Base-by-base conservation (phyloP, 106 monocot species). In the Amphibolis antarctica region DNA sequence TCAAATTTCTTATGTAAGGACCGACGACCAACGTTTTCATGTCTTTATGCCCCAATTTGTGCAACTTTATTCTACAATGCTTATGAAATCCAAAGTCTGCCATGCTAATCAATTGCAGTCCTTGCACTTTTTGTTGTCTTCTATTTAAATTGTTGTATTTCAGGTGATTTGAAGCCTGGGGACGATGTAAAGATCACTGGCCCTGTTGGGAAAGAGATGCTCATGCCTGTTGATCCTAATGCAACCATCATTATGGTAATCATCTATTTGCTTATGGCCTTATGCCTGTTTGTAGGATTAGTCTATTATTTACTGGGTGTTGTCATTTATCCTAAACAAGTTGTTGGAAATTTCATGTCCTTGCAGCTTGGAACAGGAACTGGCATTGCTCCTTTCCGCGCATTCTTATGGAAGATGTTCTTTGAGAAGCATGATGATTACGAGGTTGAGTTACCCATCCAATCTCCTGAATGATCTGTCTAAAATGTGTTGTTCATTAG, bases 341-440 rank as follows among this genome's bases (percentile, higher is more conserved):
- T 36, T 36, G 36, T 36, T 36, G 12, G 26, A 53, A 50, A n/a
- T 30, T 60, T 50, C 12, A 4, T 1, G 24, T 23, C 13, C 19
- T 77, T 78, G 59, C 82, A 98, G 96, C 96, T 98, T 59, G 96
- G 65, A 44, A 98, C 96, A 4, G 96, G 96, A 69, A 98, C 96
- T 57, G 96, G 96, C 44, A 85, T 98, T 62, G 96, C 90, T 58
- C 90, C 96, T 58, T 91, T 96, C 80, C 79, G 96, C 0, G 44
- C 75, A 22, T 98, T 87, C 78, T 64, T 98, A 58, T 98, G 96
- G 90, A 98, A 98, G 71, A 98, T 96, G 96, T 96, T 96, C 74
- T 96, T 96, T 51, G 96, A 98, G 82, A 90, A 82, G 72, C 78
- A 98, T 65, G 90, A 98, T 9, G 78, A 87, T 67, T 91, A 98